Conservation (phyloP, 2,329 filamentous ascomycete genomes). For the Fusarium proliferatum region DNA sequence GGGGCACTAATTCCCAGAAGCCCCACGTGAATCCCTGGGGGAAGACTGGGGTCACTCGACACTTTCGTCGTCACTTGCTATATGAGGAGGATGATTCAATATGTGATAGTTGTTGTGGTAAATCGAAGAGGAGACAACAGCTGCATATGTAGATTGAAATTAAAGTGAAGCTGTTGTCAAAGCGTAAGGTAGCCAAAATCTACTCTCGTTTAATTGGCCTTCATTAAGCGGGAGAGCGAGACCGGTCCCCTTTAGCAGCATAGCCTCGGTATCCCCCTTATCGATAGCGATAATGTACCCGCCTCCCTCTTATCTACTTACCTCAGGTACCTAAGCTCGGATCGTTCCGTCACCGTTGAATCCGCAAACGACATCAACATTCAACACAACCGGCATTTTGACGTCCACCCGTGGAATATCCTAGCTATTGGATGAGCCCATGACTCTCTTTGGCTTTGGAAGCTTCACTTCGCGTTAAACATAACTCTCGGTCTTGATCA, state of each 20-base stretch:
- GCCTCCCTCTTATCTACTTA: slow-evolving; percentile 16
- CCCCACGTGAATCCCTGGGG: slow-evolving; percentile 36
- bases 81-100: background rate
- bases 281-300: slow-evolving; percentile 35
- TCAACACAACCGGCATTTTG: slow-evolving; percentile 21
- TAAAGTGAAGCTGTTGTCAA: background rate
- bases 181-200: background rate
- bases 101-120: background rate
- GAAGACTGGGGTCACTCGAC: slow-evolving; percentile 23
- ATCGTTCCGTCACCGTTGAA: slow-evolving; percentile 23
- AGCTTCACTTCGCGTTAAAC: background rate
- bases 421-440: slow-evolving; percentile 1
- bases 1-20: slow-evolving; percentile 44
- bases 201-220: background rate
- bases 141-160: background rate
- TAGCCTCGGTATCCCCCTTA: slow-evolving; percentile 26
- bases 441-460: background rate
- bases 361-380: slow-evolving; percentile 38
- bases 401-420: background rate
- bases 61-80: background rate
- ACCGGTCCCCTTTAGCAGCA: slow-evolving; percentile 35
- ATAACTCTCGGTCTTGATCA: background rate
- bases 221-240: background rate
- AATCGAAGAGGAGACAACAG: background rate
- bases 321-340: background rate